Percentiles rank a stretch among this genome's conserved stretches.
phyloP scores from a whole-genome alignment of 257 asterid species.

The Sherardia arvensis region DNA sequence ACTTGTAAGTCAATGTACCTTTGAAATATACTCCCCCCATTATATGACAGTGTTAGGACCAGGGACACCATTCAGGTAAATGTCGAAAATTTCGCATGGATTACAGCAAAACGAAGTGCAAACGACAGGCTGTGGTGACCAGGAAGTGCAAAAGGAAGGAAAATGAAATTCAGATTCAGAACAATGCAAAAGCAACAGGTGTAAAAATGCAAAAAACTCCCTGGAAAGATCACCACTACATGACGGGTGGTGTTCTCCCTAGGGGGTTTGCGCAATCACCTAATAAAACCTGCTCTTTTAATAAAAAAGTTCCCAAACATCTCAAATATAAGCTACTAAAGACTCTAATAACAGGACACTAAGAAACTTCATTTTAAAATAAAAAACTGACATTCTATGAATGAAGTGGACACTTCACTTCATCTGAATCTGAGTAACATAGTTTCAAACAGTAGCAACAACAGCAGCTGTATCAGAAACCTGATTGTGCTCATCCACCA shows the following conservation, averaged over 20 bases:
- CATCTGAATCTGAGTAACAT: background rate
- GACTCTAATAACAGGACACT: no score
- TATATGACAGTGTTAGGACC: no score
- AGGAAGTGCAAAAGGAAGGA: background rate
- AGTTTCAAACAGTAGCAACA: slow-evolving; percentile 22
- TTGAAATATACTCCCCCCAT: no score
- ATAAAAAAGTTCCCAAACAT: background rate
- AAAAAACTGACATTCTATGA: no score
- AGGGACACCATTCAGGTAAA: no score
- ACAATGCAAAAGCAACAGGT: no score
- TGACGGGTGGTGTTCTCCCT: background rate
- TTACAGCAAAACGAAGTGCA: no score
- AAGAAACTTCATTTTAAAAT: no score
- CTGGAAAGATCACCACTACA: background rate
- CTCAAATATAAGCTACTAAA: background rate
- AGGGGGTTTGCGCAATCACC: background rate
- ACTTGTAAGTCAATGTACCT: no score
- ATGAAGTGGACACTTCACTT: background rate
- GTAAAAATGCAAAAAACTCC: background rate
- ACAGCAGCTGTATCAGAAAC: slow-evolving; percentile 35
- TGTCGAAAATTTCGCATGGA: background rate
- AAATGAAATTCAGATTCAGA: background rate
- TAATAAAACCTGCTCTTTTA: background rate
- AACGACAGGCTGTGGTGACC: no score
- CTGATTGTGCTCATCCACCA: slow-evolving; percentile 58